A percentile compares a stretch with the other conserved stretches of the same genome.
Conservation (phyloP, 1,284 basidiomycete genomes). For the Laetiporus sulphureus region DNA sequence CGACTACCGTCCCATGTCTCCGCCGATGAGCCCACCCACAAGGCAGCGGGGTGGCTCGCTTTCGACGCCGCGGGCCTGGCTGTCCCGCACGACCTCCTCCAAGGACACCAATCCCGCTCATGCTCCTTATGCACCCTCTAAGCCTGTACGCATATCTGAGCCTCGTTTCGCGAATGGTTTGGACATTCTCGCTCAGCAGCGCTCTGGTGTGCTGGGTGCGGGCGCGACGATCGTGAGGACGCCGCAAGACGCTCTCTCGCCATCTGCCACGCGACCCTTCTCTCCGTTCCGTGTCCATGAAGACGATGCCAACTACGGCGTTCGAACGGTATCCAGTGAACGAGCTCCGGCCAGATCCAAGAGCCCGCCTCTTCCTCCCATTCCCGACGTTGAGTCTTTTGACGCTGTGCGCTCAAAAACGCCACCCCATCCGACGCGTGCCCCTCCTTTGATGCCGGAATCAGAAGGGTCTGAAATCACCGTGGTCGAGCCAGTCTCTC, state of each 20-base stretch:
- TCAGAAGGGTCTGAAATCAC: neutral
- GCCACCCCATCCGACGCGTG: conserved; percentile 32
- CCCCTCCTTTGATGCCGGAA: conserved; percentile 27
- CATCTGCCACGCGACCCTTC: conserved; percentile 10
- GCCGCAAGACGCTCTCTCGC: conserved; percentile 65
- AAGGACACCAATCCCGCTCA: conserved; percentile 12
- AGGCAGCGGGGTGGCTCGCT: conserved; percentile 27
- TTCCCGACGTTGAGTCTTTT: conserved; percentile 29
- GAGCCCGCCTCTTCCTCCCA: conserved; percentile 53
- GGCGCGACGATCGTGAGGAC: conserved; percentile 71
- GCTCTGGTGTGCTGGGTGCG: conserved; percentile 48
- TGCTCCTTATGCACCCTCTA: conserved; percentile 28
- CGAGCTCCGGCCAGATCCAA: no score
- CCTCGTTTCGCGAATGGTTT: conserved; percentile 47
- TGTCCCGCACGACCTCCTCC: conserved; percentile 26
- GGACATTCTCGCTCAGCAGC: conserved; percentile 34
- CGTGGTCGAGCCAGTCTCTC: conserved; percentile 12
- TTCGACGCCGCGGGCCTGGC: conserved; percentile 28
- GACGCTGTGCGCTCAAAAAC: conserved; percentile 11
- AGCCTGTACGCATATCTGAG: conserved; percentile 54
- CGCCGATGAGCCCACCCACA: conserved; percentile 17
- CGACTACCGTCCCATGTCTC: conserved; percentile 11
- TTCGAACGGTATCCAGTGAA: conserved; percentile 18
- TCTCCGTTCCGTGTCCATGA: conserved; percentile 16
- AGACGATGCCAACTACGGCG: conserved; percentile 18